Conservation (phyloP, 108 stramenopile genomes). For the Nitzschia sp. region DNA sequence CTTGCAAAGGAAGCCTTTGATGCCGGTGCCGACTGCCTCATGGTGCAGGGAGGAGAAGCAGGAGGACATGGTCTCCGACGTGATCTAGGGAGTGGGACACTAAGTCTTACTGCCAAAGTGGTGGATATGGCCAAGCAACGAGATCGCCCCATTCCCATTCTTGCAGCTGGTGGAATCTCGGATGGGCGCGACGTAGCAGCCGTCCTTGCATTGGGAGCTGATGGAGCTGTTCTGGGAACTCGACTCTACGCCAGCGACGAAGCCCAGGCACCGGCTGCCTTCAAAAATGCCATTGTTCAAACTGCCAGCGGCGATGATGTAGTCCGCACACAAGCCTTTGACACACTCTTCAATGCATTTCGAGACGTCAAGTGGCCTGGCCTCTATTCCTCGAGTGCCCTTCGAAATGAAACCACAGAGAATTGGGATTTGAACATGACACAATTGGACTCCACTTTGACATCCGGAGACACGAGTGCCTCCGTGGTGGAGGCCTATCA, state of each 20-base stretch:
- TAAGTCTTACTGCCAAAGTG: constrained; percentile 54
- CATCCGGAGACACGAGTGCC: not conserved
- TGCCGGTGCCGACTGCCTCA: constrained; percentile 61
- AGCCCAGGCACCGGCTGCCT: constrained; percentile 38
- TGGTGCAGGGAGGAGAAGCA: constrained; percentile 77
- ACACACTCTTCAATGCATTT: constrained; percentile 56
- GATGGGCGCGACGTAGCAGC: constrained; percentile 68
- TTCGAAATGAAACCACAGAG: constrained; percentile 61
- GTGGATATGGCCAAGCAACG: constrained; percentile 27
- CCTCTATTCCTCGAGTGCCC: constrained; percentile 66
- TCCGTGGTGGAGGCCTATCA: constrained; percentile 35
- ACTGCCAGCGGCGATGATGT: constrained; percentile 60
- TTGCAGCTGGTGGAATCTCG: constrained; percentile 75
- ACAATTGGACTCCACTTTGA: constrained; percentile 27
- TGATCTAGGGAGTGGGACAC: constrained; percentile 63
- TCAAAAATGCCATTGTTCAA: constrained; percentile 47
- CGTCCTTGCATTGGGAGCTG: constrained; percentile 71
- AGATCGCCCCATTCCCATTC: constrained; percentile 39
- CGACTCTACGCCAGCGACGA: constrained; percentile 72
- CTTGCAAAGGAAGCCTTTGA: constrained; percentile 57
- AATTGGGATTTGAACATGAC: constrained; percentile 52
- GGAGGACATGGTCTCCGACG: constrained; percentile 79
- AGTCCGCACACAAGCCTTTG: constrained; percentile 61
- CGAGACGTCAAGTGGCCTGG: constrained; percentile 50
- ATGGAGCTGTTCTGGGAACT: constrained; percentile 74